Percentiles rank a stretch among this genome's conserved stretches.
phyloP scores from a whole-genome alignment of 164 flowering plant genomes.

The Vitis rupestris region DNA sequence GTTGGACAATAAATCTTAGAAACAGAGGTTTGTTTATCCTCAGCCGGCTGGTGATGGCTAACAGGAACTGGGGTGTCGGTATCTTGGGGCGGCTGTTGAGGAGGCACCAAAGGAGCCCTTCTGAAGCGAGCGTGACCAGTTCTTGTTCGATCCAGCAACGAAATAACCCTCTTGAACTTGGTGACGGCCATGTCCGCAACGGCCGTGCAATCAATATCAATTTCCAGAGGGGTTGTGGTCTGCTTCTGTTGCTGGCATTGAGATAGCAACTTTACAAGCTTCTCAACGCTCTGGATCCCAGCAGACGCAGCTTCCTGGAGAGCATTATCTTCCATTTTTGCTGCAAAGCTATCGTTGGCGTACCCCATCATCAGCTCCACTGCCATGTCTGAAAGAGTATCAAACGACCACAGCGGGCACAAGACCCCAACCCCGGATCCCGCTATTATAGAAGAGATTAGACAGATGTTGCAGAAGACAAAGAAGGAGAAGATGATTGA shows the following conservation, averaged over 20 bases:
- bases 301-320: slow-evolving; percentile 61
- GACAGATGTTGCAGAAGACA: not conserved
- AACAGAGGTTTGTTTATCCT: slow-evolving; percentile 24
- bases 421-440: not conserved
- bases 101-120: slow-evolving; percentile 24
- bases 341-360: slow-evolving; percentile 14
- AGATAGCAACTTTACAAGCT: slow-evolving; percentile 37
- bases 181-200: slow-evolving; percentile 43
- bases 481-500: not conserved
- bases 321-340: slow-evolving; percentile 44
- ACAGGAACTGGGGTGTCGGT: not conserved
- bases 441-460: not conserved
- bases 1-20: slow-evolving; percentile 32
- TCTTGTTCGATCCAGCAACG: slow-evolving; percentile 37
- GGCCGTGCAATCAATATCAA: slow-evolving; percentile 13
- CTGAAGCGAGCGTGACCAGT: slow-evolving; percentile 63
- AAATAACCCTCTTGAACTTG: slow-evolving; percentile 47
- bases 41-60: not conserved
- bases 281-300: slow-evolving; percentile 63
- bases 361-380: slow-evolving; percentile 57
- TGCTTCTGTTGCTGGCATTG: slow-evolving; percentile 15
- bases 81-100: not conserved
- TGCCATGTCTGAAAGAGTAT: slow-evolving; percentile 34
- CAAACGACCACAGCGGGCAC: not conserved
- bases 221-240: not conserved